These are phyloP conservation scores for Fraxinus ornus DNA, from an alignment of 305 asterid genomes.

Conservation along the genomic window DNA sequence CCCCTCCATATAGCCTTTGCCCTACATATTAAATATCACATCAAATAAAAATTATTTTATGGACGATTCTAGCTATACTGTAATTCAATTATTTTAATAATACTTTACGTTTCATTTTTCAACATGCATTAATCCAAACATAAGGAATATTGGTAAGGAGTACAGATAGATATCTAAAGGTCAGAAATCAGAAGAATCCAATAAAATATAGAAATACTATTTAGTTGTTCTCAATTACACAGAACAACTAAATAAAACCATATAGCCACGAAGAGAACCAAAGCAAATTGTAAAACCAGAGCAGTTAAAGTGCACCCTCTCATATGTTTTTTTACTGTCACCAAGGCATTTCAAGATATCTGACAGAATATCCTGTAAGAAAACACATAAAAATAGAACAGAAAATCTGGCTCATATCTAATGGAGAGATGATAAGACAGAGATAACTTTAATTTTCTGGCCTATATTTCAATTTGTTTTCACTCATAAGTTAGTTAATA, in stretches of 20 bases:
- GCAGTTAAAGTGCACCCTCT: constrained; percentile 91
- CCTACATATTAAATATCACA: too few species aligned
- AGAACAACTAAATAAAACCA: neutral
- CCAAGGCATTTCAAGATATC: constrained; percentile 95
- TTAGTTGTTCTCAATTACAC: neutral
- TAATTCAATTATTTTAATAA: too few species aligned
- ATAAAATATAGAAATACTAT: neutral
- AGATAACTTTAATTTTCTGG: constrained; percentile 11
- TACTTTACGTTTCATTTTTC: too few species aligned
- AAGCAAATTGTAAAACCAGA: constrained; percentile 16
- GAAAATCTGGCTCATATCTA: constrained; percentile 11
- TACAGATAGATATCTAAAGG: constrained; percentile 3
- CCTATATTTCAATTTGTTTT: neutral
- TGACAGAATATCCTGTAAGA: constrained; percentile 84
- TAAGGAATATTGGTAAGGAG: too few species aligned
- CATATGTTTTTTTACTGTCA: constrained; percentile 94
- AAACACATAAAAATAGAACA: constrained; percentile 24
- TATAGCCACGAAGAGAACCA: neutral
- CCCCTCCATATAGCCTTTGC: too few species aligned
- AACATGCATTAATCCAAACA: neutral
- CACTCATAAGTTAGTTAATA: neutral
- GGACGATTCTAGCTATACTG: too few species aligned
- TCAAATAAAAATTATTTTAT: too few species aligned
- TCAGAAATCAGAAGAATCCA: neutral
- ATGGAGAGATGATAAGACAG: neutral